Evolutionary conservation across 169 alveolate genomes (phyloP).

Genomic region (Condylostoma magnum): DNA sequence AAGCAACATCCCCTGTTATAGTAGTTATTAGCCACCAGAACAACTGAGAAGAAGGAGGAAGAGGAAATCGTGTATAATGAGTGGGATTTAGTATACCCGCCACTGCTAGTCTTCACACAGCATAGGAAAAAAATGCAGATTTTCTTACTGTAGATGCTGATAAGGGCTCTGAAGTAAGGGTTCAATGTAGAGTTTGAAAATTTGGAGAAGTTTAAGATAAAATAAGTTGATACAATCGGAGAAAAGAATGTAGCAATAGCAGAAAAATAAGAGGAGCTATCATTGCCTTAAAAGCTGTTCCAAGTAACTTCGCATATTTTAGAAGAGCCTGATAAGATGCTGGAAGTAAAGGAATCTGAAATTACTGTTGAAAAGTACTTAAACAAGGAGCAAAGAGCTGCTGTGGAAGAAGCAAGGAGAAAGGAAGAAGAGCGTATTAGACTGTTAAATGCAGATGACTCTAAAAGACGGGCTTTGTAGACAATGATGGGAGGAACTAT

Average conservation of each 20-base stretch:
- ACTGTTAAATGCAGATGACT: constrained; percentile 81
- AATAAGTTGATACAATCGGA: constrained; percentile 52
- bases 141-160: constrained; percentile 59
- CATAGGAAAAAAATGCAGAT: constrained; percentile 77
- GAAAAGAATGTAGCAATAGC: constrained; percentile 76
- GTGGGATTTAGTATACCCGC: constrained; percentile 71
- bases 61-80: constrained; percentile 53
- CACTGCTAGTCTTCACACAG: constrained; percentile 74
- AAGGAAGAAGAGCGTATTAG: constrained; percentile 82
- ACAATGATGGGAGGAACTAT: constrained; percentile 84
- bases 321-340: constrained; percentile 78
- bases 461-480: constrained; percentile 78
- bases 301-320: constrained; percentile 53
- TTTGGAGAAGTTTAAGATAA: constrained; percentile 50
- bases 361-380: constrained; percentile 70
- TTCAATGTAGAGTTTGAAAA: constrained; percentile 75
- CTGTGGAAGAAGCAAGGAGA: constrained; percentile 64
- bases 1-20: constrained; percentile 43
- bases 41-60: constrained; percentile 56
- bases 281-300: constrained; percentile 60
- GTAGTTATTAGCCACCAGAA: constrained; percentile 38
- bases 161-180: constrained; percentile 65
- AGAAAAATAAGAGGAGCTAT: constrained; percentile 72
- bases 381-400: constrained; percentile 78
- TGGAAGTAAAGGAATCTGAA: constrained; percentile 72